phyloP scores from a whole-genome alignment of 2,329 filamentous ascomycete genomes.

The Cryphonectria japonica region DNA sequence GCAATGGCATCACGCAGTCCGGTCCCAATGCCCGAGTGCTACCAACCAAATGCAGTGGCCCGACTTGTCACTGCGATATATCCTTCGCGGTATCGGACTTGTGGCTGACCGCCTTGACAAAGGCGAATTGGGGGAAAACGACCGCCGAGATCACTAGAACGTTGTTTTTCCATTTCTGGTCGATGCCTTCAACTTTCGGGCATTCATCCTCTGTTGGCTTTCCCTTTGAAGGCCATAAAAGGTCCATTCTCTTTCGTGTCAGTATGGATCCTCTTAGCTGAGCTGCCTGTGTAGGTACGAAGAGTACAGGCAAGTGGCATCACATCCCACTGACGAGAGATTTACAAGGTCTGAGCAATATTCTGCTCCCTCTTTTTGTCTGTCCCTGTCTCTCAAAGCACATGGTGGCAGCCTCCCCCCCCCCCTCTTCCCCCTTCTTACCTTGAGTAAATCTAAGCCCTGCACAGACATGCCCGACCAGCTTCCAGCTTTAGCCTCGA shows the following conservation, averaged over 20 bases:
- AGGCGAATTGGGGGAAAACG: background rate
- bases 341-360: constrained; percentile 10
- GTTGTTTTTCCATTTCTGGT: background rate
- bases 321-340: constrained; percentile 30
- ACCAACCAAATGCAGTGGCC: constrained; percentile 22
- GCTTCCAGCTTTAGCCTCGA: background rate
- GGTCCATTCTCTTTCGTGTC: background rate
- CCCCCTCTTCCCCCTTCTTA: no score
- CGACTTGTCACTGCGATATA: background rate
- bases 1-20: constrained; percentile 18
- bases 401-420: no score
- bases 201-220: background rate
- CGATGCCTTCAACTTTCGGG: background rate
- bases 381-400: no score
- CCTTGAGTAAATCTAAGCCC: no score
- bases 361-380: background rate
- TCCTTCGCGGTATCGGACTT: background rate
- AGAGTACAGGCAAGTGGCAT: constrained; percentile 28
- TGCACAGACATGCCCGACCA: background rate
- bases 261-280: background rate
- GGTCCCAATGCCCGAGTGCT: constrained; percentile 12
- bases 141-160: background rate
- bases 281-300: background rate
- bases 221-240: background rate
- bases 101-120: background rate